Evolutionary conservation across 148 eudicot species (phyloP).

Genomic region (Nepenthes gracilis): DNA sequence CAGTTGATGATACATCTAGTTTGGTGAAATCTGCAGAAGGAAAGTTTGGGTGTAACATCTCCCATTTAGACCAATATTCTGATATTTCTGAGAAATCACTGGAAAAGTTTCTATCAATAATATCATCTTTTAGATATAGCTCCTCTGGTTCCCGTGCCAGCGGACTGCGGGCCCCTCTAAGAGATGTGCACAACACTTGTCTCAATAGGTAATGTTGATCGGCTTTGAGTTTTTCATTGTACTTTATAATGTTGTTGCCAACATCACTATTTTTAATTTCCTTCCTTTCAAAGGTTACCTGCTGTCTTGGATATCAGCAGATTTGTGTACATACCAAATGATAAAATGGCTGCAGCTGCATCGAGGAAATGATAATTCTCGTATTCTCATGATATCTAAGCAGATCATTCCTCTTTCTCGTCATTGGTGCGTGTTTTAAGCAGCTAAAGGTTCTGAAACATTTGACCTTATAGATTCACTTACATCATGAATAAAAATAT

Average conservation of each 20-base stretch:
- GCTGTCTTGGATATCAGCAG: conserved; percentile 40
- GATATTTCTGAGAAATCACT: conserved; percentile 81
- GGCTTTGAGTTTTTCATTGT: neutral
- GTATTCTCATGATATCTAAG: conserved; percentile 2
- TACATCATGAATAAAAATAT: too few species aligned
- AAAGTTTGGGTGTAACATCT: conserved; percentile 74
- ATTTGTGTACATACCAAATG: conserved; percentile 43
- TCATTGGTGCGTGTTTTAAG: neutral
- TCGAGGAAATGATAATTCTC: conserved; percentile 14
- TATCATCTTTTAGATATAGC: conserved; percentile 63
- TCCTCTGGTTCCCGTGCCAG: conserved; percentile 90
- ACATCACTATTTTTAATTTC: neutral
- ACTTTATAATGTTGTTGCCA: neutral
- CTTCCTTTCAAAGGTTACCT: conserved; percentile 24
- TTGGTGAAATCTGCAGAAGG: conserved; percentile 27
- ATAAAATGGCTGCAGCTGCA: conserved; percentile 18
- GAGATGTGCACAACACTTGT: conserved; percentile 50
- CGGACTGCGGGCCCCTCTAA: conserved; percentile 90
- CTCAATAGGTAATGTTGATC: conserved; percentile 29
- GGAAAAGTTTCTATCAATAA: conserved; percentile 61
- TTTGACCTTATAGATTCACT: neutral
- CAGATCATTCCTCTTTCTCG: neutral
- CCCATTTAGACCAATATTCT: conserved; percentile 71
- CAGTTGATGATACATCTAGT: conserved; percentile 11
- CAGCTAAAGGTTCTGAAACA: neutral